Conservation (phyloP, 441 rosid species). For the Capsella rubella region DNA sequence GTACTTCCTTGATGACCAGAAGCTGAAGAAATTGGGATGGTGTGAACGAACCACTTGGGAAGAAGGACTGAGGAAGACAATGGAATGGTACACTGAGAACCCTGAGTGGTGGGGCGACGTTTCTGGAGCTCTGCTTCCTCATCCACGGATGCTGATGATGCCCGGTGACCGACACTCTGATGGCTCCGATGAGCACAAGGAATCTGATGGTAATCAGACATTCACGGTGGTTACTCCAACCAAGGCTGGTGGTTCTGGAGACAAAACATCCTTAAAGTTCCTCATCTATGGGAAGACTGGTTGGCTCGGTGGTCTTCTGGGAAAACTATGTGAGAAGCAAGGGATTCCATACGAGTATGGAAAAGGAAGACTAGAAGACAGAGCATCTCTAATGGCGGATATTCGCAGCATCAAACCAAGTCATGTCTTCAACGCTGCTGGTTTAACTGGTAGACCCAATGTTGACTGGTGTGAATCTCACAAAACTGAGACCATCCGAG, state of each 20-base stretch:
- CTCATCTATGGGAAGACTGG: slow-evolving; percentile 91
- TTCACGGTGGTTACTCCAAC: slow-evolving; percentile 72
- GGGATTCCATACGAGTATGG: slow-evolving; percentile 81
- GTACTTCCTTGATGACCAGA: slow-evolving; percentile 90
- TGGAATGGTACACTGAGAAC: slow-evolving; percentile 84
- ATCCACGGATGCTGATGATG: slow-evolving; percentile 96
- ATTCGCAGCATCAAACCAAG: slow-evolving; percentile 74
- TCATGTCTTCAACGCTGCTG: slow-evolving; percentile 92
- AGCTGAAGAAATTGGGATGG: slow-evolving; percentile 87
- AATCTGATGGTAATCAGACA: slow-evolving; percentile 58
- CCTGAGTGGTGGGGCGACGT: slow-evolving; percentile 99
- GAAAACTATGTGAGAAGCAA: slow-evolving; percentile 81
- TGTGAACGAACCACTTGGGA: slow-evolving; percentile 83
- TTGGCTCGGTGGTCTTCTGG: slow-evolving; percentile 91
- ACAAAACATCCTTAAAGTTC: slow-evolving; percentile 69
- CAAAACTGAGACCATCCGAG: slow-evolving; percentile 78
- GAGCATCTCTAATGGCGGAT: slow-evolving; percentile 70
- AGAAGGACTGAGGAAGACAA: slow-evolving; percentile 86
- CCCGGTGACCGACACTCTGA: slow-evolving; percentile 88
- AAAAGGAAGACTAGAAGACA: slow-evolving; percentile 79
- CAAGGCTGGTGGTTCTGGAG: slow-evolving; percentile 49
- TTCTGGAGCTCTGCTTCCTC: slow-evolving; percentile 87
- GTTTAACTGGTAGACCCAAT: slow-evolving; percentile 94
- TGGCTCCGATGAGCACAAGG: slow-evolving; percentile 68
- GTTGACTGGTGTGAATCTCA: slow-evolving; percentile 98